phyloP scores from a whole-genome alignment of 352 stramenopile genomes.

The Globisporangium irregulare region DNA sequence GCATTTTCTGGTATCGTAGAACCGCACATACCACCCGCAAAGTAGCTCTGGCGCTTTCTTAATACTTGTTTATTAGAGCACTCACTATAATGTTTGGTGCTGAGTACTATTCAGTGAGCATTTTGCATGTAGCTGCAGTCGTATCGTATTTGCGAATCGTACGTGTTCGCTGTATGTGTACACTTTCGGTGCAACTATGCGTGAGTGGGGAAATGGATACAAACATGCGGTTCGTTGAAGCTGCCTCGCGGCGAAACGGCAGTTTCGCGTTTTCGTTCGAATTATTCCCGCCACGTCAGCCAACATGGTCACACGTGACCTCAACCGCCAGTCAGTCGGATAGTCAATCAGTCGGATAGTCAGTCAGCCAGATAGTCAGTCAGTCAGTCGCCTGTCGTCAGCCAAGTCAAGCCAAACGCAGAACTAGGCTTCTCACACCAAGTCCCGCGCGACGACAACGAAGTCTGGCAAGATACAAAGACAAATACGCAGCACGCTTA shows the following conservation, averaged over 20 bases:
- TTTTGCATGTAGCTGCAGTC: neutral
- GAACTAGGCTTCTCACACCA: neutral
- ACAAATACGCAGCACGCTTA: slow-evolving; percentile 11
- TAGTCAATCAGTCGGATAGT: neutral
- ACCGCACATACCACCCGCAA: neutral
- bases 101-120: neutral
- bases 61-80: neutral
- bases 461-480: neutral
- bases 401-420: neutral
- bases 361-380: too few species aligned
- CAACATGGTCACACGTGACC: neutral
- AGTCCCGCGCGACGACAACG: too few species aligned
- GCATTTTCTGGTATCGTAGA: neutral
- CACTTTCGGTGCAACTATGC: neutral
- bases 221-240: slow-evolving; percentile 5
- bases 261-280: neutral
- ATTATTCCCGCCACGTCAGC: neutral
- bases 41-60: neutral
- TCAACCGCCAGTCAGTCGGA: neutral
- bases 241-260: neutral
- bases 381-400: neutral
- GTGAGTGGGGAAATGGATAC: neutral
- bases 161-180: neutral
- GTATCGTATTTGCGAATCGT: neutral
- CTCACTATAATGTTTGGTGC: neutral